A percentile compares a stretch with the other conserved stretches of the same genome.
Conservation (phyloP, 306 rosid genomes). For the Pachyrhizus erosus region DNA sequence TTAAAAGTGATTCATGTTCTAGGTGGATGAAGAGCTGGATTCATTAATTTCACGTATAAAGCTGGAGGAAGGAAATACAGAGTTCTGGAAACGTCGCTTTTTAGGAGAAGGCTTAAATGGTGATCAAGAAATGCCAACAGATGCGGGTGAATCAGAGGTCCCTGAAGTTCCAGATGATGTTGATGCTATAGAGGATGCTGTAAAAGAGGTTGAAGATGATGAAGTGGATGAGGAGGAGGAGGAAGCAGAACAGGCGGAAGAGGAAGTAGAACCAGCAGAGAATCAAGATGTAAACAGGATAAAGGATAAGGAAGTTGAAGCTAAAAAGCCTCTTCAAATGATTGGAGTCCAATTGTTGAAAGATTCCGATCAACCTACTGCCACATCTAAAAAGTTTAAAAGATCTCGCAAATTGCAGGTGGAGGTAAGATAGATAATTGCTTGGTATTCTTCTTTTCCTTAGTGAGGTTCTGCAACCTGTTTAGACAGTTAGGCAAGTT, state of each 20-base stretch:
- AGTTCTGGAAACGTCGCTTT: constrained; percentile 92
- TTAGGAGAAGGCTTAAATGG: constrained; percentile 77
- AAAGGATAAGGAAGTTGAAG: constrained; percentile 80
- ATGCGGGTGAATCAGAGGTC: constrained; percentile 50
- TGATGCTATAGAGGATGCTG: constrained; percentile 64
- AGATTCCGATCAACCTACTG: constrained; percentile 68
- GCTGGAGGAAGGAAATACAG: constrained; percentile 91
- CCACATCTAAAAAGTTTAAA: constrained; percentile 71
- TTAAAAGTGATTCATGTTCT: constrained; percentile 42
- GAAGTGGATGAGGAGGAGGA: constrained; percentile 70
- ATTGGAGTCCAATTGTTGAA: constrained; percentile 91
- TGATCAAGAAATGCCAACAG: constrained; percentile 53
- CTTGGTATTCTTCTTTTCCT: constrained; percentile 4
- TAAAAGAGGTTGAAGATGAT: constrained; percentile 79
- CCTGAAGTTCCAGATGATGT: constrained; percentile 61
- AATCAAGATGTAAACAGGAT: constrained; percentile 80
- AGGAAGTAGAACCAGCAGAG: constrained; percentile 73
- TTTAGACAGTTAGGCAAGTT: constrained; percentile 12
- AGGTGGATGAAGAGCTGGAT: constrained; percentile 97
- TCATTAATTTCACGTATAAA: constrained; percentile 79
- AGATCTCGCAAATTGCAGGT: constrained; percentile 53
- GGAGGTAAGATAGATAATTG: constrained; percentile 63
- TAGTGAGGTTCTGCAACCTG: constrained; percentile 23
- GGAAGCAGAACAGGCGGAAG: constrained; percentile 65
- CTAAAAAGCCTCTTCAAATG: constrained; percentile 93